These are phyloP conservation scores for Odontarrhena argentea DNA, from an alignment of 345 rosid species.

Conservation along the genomic window DNA sequence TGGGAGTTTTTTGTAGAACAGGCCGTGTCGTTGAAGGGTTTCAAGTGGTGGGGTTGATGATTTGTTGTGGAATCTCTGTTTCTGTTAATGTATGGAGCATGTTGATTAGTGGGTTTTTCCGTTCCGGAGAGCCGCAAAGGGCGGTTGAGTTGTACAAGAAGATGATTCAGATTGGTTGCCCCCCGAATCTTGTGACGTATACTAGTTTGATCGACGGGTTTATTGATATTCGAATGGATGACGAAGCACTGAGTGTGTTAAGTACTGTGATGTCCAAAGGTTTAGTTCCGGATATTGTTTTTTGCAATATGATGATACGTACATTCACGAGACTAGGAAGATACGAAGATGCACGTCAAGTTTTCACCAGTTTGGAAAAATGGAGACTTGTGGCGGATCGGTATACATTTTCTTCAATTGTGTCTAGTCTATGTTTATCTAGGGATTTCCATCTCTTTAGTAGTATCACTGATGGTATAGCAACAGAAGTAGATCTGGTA, in stretches of 20 bases:
- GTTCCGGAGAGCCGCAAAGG: conserved; percentile 44
- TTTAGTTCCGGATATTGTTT: conserved; percentile 57
- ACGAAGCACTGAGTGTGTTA: conserved; percentile 48
- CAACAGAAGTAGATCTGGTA: conserved; percentile 50
- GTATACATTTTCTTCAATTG: conserved; percentile 62
- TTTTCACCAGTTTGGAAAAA: conserved; percentile 48
- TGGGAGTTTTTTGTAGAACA: conserved; percentile 51
- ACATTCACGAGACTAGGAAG: conserved; percentile 55
- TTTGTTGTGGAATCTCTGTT: conserved; percentile 49
- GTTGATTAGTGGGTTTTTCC: conserved; percentile 54
- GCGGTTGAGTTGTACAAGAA: conserved; percentile 55
- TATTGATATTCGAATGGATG: conserved; percentile 52
- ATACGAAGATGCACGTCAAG: conserved; percentile 55
- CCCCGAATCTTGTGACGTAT: conserved; percentile 65
- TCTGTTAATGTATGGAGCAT: conserved; percentile 60
- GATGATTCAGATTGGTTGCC: conserved; percentile 58
- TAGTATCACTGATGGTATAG: conserved; percentile 40
- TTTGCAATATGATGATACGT: conserved; percentile 65
- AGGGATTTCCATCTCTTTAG: conserved; percentile 44
- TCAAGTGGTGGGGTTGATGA: conserved; percentile 61
- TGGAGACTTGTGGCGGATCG: conserved; percentile 59
- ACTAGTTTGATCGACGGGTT: conserved; percentile 64
- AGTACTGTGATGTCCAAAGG: conserved; percentile 48
- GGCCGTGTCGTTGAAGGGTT: conserved; percentile 47
- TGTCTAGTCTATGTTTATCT: conserved; percentile 51